Base-by-base conservation (phyloP, 2,329 filamentous ascomycete genomes). In the Cytospora mali region DNA sequence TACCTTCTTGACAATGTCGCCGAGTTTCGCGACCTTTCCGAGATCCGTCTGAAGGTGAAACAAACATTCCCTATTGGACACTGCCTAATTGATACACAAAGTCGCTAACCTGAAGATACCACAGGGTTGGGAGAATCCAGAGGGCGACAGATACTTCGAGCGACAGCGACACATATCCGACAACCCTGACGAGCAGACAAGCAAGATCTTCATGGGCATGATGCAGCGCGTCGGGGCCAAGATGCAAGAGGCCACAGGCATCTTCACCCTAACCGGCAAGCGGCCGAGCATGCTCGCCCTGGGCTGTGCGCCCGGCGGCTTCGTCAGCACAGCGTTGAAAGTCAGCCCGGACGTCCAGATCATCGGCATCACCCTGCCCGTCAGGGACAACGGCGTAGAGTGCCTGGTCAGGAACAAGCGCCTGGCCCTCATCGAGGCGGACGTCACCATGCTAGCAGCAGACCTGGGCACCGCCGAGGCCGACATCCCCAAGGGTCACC, bases 281-380 rank as follows among this genome's bases (percentile, higher is more conserved):
- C 65, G 62, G 6, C 66, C 68, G 0, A 68, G 51, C 11, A 74
- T 86, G 23, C 77, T 87, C 1, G 83, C 87, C 66, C 74, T 84
- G 64, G 84, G 84, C 69, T 79, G 82, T 74, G 84, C 84, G 0
- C 84, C 84, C 0, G 84, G 83, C 5, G 84, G 80, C 1, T 87
- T 84, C 66, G 70, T 80, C 3, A 64, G 67, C 0, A 71, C 70
- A 10, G 75, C 75, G 0, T 65, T 84, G 28, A 39, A 69, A 4
- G 63, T 67, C 13, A 80, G 79, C 55, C 76, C 71, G 0, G 35
- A 54, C 0, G 73, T 79, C 3, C 58, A 29, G 0, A 70, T 71
- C 21, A 68, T 75, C 18, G 62, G 71, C 67, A 56, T 64, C 23
- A 64, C 62, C 14, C 62, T 64, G 6, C 28, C 54, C 7, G 14